These are phyloP conservation scores for Penicillium angulare DNA, from an alignment of 495 filamentous ascomycete species.

Conservation along the genomic window DNA sequence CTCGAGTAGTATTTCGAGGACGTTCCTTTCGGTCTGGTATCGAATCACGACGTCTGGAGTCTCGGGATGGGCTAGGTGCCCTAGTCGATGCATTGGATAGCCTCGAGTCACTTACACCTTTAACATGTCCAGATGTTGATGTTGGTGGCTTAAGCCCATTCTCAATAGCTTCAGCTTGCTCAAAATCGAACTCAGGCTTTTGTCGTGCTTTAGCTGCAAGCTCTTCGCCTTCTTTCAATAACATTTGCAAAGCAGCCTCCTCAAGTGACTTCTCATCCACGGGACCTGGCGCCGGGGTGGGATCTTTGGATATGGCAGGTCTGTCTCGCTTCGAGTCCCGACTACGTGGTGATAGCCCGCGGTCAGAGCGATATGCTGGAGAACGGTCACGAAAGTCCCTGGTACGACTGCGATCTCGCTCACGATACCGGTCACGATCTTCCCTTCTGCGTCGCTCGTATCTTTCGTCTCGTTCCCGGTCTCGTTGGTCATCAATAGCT, in stretches of 20 bases:
- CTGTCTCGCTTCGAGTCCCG: slow-evolving; percentile 41
- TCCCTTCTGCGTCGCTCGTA: slow-evolving; percentile 48
- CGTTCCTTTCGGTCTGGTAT: slow-evolving; percentile 29
- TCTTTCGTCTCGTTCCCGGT: slow-evolving; percentile 42
- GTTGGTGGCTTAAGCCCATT: slow-evolving; percentile 39
- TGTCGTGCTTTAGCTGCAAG: slow-evolving; percentile 57
- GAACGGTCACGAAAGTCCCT: slow-evolving; percentile 29
- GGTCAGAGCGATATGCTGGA: slow-evolving; percentile 37
- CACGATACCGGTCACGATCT: slow-evolving; percentile 44
- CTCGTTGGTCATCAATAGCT: slow-evolving; percentile 46
- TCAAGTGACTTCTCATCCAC: slow-evolving; percentile 59
- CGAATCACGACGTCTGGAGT: slow-evolving; percentile 31
- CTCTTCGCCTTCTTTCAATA: slow-evolving; percentile 60
- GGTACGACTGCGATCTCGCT: slow-evolving; percentile 33
- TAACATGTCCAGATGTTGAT: slow-evolving; percentile 18
- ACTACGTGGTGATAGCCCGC: slow-evolving; percentile 35
- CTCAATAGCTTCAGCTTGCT: slow-evolving; percentile 49
- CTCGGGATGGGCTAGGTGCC: slow-evolving; percentile 27
- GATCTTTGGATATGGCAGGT: slow-evolving; percentile 37
- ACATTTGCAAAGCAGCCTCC: slow-evolving; percentile 52
- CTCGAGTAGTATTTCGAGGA: slow-evolving; percentile 23
- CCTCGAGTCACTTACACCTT: slow-evolving; percentile 29
- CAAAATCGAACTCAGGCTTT: slow-evolving; percentile 58
- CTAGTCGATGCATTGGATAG: slow-evolving; percentile 28
- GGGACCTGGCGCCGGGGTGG: slow-evolving; percentile 38